phyloP scores from a whole-genome alignment of 1,139 yeast genomes.

The Suzukiozyma palmioleophila region DNA sequence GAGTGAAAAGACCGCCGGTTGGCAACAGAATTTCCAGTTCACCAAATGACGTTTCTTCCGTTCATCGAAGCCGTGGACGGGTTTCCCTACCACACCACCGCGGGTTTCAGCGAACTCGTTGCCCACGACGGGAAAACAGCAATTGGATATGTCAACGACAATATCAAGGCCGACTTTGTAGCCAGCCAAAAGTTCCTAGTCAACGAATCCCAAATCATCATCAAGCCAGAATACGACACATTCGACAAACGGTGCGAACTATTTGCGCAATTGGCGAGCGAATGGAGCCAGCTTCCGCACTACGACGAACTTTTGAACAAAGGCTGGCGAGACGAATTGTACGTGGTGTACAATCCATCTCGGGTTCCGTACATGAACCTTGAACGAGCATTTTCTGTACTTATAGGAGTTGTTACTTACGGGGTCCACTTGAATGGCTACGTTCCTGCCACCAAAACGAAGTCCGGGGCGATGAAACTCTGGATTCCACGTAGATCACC shows the following conservation, averaged over 20 bases:
- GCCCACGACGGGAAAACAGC: conserved; percentile 46
- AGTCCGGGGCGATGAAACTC: conserved; percentile 47
- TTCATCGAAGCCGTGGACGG: conserved; percentile 45
- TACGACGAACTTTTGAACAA: conserved; percentile 41
- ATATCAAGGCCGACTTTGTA: conserved; percentile 38
- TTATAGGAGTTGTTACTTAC: conserved; percentile 82
- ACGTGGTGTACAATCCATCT: conserved; percentile 60
- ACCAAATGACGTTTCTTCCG: conserved; percentile 12
- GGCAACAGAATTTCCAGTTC: neutral
- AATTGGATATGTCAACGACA: conserved; percentile 51
- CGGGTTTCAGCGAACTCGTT: conserved; percentile 31
- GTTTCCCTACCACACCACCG: conserved; percentile 31
- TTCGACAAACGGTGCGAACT: conserved; percentile 43
- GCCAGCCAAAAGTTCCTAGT: conserved; percentile 29
- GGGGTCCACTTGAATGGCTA: conserved; percentile 89
- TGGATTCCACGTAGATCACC: conserved; percentile 86
- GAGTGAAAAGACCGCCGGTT: too few relatives aligned
- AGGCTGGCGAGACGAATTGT: conserved; percentile 90
- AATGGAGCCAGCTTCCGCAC: conserved; percentile 34
- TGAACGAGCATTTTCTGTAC: conserved; percentile 78
- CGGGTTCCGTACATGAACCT: conserved; percentile 56
- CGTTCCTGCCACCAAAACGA: conserved; percentile 35
- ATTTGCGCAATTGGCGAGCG: conserved; percentile 39
- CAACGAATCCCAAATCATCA: conserved; percentile 26
- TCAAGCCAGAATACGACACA: conserved; percentile 36